Evolutionary conservation across 2,329 filamentous ascomycete species (phyloP).

Genomic region (Tolypocladium amazonense): DNA sequence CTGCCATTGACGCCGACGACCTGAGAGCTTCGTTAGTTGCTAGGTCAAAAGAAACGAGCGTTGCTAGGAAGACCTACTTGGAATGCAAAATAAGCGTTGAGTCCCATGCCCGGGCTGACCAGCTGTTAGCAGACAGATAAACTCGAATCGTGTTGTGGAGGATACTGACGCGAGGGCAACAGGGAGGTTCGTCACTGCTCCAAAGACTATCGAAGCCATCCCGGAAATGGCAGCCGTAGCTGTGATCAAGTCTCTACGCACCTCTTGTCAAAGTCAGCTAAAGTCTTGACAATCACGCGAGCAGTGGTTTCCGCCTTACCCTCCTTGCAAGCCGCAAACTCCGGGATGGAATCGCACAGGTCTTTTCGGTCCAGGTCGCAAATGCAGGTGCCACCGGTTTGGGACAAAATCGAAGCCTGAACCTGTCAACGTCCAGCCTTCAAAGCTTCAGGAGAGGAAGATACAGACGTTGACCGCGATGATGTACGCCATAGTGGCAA

Average conservation of each 20-base stretch:
- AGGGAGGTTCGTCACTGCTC: conserved; percentile 71
- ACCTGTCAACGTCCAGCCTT: not conserved
- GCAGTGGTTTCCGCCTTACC: conserved; percentile 16
- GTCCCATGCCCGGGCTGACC: conserved; percentile 52
- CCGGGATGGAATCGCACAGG: conserved; percentile 36
- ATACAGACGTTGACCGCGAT: conserved; percentile 56
- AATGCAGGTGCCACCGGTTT: conserved; percentile 67
- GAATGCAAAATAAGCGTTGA: conserved; percentile 59
- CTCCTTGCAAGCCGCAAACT: conserved; percentile 35
- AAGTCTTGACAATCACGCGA: not conserved
- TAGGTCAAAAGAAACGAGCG: no score
- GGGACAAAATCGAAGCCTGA: conserved; percentile 60
- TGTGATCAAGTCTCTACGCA: conserved; percentile 71
- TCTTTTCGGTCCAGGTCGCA: conserved; percentile 38
- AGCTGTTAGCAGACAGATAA: conserved; percentile 3
- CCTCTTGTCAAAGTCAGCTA: conserved; percentile 23
- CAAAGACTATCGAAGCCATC: conserved; percentile 65
- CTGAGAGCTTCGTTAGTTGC: not conserved
- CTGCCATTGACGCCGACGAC: conserved; percentile 51
- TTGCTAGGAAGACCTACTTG: conserved; percentile 30
- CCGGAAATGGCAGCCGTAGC: conserved; percentile 74
- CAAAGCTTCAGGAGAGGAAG: not conserved
- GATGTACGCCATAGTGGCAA: conserved; percentile 77
- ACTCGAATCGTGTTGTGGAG: not conserved
- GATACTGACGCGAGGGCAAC: conserved; percentile 25